Percentiles rank a stretch among this genome's conserved stretches.
phyloP scores from a whole-genome alignment of 176 grass and related monocot genomes.

The Aegilops tauschii region DNA sequence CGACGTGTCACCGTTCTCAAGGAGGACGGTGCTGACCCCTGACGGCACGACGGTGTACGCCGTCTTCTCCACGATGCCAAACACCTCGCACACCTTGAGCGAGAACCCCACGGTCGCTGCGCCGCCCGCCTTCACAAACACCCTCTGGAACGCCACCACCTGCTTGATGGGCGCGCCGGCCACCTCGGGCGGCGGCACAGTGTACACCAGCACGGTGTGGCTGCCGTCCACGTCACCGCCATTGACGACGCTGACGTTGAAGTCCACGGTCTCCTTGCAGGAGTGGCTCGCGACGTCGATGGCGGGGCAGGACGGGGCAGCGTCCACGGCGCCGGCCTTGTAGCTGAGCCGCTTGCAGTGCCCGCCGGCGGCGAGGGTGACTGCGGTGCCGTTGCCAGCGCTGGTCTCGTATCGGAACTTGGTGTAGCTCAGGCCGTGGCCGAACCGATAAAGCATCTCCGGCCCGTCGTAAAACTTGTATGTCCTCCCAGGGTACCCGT shows the following conservation, averaged over 20 bases:
- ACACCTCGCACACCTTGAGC: conserved; percentile 43
- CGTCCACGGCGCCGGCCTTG: background rate
- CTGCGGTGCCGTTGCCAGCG: background rate
- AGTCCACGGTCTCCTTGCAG: conserved; percentile 18
- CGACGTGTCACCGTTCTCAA: conserved; percentile 20
- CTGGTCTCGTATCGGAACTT: conserved; percentile 17
- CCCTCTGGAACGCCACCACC: conserved; percentile 44
- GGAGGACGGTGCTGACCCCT: conserved; percentile 26
- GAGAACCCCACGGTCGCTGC: background rate
- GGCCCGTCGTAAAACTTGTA: conserved; percentile 48
- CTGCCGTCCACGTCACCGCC: background rate
- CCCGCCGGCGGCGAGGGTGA: background rate
- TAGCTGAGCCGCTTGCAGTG: conserved; percentile 43
- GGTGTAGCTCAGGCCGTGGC: conserved; percentile 35
- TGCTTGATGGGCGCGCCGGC: conserved; percentile 41
- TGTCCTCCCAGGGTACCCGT: conserved; percentile 34
- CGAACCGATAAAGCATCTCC: conserved; percentile 34
- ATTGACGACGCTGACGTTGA: conserved; percentile 36
- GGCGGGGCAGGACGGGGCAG: background rate
- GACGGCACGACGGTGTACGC: conserved; percentile 49
- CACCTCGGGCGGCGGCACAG: conserved; percentile 29
- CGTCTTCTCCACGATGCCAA: conserved; percentile 44
- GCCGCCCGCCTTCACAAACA: conserved; percentile 17
- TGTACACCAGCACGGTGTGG: conserved; percentile 42
- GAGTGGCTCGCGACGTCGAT: conserved; percentile 1